Evolutionary conservation across 176 grass and related monocot genomes (phyloP), one percentile per base, ranked within the genome.

Genomic region (Carex parvula): DNA sequence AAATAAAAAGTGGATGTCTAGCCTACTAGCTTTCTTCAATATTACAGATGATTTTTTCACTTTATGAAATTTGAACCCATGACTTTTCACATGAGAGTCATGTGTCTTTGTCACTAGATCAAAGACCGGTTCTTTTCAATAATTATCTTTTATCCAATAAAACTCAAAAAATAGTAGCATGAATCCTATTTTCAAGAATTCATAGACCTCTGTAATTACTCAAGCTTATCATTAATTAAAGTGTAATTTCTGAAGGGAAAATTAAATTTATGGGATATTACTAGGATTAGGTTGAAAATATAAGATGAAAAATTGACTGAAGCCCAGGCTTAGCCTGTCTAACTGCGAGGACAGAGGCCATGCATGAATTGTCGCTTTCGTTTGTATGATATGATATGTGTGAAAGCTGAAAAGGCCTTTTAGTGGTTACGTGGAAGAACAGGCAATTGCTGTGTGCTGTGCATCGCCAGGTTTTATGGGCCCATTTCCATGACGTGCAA

Each of bases 361-460:
- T 82, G 79, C 79, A 63, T 82, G 80, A 21, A 82, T 64, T 41
- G 80, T 83, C 80, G 59, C 80, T 83, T 68, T 68, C 62, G 16
- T 82, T 63, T 82, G 55, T 67, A 67, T 17, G 41, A 11, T 54
- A 24, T 54, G 72, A 55, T 37, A 72, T 50, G 44, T 81, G 79
- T 63, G 80, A 50, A 82, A 67, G 41, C 61, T 82, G 21, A n/a
- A 44, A 81, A 63, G 33, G 79, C 79, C 35, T 64, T 67, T 52
- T 83, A 52, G 60, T 62, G 80, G 37, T 32, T 83, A 67, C 60
- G 60, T 66, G 0, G 80, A 83, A 50, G 37, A 66, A 65, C 20
- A 52, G 20, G 21, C 80, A 44, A 81, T n/a, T n/a, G 60, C 68
- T 81, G 24, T 24, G 14, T 24, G 53, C 79, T 64, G 79, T 64